phyloP scores from a whole-genome alignment of 768 basidiomycete genomes.

The Steccherinum ochraceum region DNA sequence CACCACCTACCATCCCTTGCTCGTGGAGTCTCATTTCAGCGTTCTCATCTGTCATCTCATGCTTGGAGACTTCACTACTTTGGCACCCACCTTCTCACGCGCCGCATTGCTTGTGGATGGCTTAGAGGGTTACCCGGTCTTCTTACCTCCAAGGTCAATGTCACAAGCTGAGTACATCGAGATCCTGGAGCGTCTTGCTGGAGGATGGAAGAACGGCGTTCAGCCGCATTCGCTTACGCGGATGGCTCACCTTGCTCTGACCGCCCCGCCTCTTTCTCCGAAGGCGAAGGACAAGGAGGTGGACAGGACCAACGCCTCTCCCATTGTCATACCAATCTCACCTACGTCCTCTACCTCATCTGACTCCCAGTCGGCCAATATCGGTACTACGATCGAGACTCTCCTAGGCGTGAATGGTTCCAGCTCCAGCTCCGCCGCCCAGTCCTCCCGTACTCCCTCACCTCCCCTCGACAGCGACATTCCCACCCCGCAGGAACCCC shows the following conservation, averaged over 20 bases:
- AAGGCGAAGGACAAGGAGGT: constrained; percentile 16
- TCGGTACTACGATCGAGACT: constrained; percentile 19
- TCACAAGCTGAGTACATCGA: constrained; percentile 88
- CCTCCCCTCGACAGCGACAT: constrained; percentile 14
- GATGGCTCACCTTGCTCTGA: constrained; percentile 39
- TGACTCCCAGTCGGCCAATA: constrained; percentile 17
- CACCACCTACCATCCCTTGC: constrained; percentile 86
- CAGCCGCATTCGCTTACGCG: constrained; percentile 45
- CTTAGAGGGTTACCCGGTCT: constrained; percentile 84
- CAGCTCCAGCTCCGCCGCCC: constrained; percentile 21
- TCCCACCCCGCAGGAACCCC: constrained; percentile 13
- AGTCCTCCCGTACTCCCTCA: constrained; percentile 14
- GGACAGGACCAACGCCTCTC: constrained; percentile 8
- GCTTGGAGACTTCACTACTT: constrained; percentile 63
- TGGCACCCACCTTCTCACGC: constrained; percentile 60
- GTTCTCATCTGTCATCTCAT: constrained; percentile 70
- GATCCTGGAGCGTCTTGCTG: constrained; percentile 71
- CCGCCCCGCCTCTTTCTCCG: constrained; percentile 22
- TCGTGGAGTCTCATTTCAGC: constrained; percentile 83
- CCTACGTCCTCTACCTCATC: constrained; percentile 12
- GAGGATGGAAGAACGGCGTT: constrained; percentile 65
- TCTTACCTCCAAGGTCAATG: constrained; percentile 83
- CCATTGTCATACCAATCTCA: too few species aligned
- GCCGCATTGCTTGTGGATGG: constrained; percentile 70
- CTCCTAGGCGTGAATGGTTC: constrained; percentile 21